These are phyloP conservation scores for Saccharomyces hybrid DNA, from an alignment of 1,139 yeast genomes.

Conservation along the genomic window DNA sequence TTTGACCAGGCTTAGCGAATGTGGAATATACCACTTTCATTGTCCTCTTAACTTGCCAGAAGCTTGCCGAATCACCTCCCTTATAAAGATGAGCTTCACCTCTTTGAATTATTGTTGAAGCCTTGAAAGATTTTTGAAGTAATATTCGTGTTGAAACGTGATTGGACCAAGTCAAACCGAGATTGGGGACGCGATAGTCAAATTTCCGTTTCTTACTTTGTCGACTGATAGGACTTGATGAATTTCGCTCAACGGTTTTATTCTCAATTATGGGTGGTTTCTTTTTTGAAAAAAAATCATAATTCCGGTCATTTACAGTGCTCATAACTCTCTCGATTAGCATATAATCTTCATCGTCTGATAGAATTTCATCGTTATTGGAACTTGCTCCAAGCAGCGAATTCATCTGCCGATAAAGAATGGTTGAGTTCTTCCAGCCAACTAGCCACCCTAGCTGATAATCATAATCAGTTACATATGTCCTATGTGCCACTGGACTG, in stretches of 20 bases:
- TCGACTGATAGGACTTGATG: not conserved
- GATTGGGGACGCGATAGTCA: slow-evolving; percentile 35
- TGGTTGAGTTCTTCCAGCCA: slow-evolving; percentile 59
- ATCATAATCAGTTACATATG: slow-evolving; percentile 43
- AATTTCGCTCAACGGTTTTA: not conserved
- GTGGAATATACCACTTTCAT: slow-evolving; percentile 38
- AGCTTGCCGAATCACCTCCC: slow-evolving; percentile 21
- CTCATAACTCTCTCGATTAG: slow-evolving; percentile 15
- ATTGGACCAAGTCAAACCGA: slow-evolving; percentile 41
- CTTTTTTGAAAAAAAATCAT: not conserved
- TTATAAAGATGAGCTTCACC: slow-evolving; percentile 23
- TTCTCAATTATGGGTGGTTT: not conserved
- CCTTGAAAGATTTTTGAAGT: slow-evolving; percentile 32
- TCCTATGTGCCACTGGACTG: slow-evolving; percentile 20
- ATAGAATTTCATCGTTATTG: slow-evolving; percentile 17
- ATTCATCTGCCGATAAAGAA: slow-evolving; percentile 29
- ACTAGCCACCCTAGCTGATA: slow-evolving; percentile 66
- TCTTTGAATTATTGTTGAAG: slow-evolving; percentile 27
- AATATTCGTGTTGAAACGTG: slow-evolving; percentile 36
- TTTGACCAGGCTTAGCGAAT: slow-evolving; percentile 19
- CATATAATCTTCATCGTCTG: slow-evolving; percentile 31
- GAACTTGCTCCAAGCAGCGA: slow-evolving; percentile 7
- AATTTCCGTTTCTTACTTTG: slow-evolving; percentile 18
- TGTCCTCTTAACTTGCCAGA: slow-evolving; percentile 33
- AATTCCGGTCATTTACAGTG: not conserved